Percentiles rank a stretch among this genome's conserved stretches.
phyloP scores from a whole-genome alignment of 2,329 filamentous ascomycete species.

The Hymenotorrendiella dingleyae region DNA sequence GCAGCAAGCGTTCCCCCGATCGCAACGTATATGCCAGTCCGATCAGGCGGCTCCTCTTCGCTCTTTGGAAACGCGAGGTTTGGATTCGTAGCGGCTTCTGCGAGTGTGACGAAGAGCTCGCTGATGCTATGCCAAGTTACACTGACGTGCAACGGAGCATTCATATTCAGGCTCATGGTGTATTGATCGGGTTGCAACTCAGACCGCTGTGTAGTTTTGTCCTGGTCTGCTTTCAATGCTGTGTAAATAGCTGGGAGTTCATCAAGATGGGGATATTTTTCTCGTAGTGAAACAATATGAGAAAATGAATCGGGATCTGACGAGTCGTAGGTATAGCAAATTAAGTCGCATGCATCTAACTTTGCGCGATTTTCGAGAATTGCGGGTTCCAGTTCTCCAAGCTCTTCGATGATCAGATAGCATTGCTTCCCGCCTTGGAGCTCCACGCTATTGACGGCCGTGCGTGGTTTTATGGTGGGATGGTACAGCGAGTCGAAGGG shows the following conservation, averaged over 20 bases:
- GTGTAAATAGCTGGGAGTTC: conserved; percentile 89
- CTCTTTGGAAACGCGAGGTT: conserved; percentile 83
- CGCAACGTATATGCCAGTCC: conserved; percentile 80
- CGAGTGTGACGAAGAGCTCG: conserved; percentile 86
- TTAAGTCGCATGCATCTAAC: conserved; percentile 84
- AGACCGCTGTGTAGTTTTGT: conserved; percentile 92
- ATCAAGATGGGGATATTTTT: conserved; percentile 75
- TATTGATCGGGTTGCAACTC: conserved; percentile 91
- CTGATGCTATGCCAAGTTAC: conserved; percentile 91
- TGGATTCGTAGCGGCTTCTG: conserved; percentile 86
- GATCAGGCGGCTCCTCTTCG: conserved; percentile 78
- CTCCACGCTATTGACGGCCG: conserved; percentile 93
- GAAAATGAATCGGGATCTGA: conserved; percentile 94
- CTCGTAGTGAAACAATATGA: conserved; percentile 77
- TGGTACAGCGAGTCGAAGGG: conserved; percentile 80
- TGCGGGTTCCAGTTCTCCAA: conserved; percentile 91
- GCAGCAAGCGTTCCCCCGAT: conserved; percentile 67
- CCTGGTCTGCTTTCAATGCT: conserved; percentile 88
- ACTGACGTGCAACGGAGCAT: conserved; percentile 86
- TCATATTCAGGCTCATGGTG: conserved; percentile 78
- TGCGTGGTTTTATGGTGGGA: conserved; percentile 90
- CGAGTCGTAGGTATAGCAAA: conserved; percentile 95
- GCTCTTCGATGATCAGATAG: conserved; percentile 91
- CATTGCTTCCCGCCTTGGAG: conserved; percentile 93
- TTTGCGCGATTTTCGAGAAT: conserved; percentile 89